These are phyloP conservation scores for Thelonectria olida DNA, from an alignment of 2,329 filamentous ascomycete species.

Conservation along the genomic window DNA sequence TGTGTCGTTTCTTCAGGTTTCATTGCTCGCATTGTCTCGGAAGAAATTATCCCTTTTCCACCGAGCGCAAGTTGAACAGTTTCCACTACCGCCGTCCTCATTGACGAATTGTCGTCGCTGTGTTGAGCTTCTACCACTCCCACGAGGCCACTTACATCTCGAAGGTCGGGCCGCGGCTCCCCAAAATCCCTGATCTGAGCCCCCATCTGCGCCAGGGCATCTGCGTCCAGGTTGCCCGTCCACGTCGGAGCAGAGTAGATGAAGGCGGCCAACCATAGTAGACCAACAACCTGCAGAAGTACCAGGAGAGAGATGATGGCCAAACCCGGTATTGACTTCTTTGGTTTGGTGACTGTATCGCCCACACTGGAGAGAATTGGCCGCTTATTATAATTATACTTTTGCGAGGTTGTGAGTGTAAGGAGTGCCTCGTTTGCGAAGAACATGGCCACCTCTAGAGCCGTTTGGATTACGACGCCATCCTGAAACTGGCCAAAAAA, in stretches of 20 bases:
- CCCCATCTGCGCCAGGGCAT: conserved; percentile 14
- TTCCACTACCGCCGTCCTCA: background rate
- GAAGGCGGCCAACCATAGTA: conserved; percentile 11
- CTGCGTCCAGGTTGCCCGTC: conserved; percentile 20
- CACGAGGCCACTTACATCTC: background rate
- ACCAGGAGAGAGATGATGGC: conserved; percentile 12
- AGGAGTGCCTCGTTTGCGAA: conserved; percentile 28
- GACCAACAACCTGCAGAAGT: conserved; percentile 5
- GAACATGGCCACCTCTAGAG: conserved; percentile 25
- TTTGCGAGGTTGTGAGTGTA: background rate
- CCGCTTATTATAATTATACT: background rate
- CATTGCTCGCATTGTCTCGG: background rate
- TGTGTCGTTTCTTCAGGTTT: background rate
- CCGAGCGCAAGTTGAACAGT: background rate
- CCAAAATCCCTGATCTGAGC: conserved; percentile 19
- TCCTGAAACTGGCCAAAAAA: background rate
- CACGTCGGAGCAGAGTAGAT: conserved; percentile 17
- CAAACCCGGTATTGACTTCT: background rate
- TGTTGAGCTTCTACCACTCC: conserved; percentile 1
- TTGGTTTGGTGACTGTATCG: conserved; percentile 9
- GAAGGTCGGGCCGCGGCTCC: background rate
- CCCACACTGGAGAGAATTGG: background rate
- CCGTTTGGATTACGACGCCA: background rate
- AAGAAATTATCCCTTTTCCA: background rate
- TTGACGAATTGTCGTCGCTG: background rate